These are phyloP conservation scores for Fusarium duplospermum DNA, from an alignment of 2,329 filamentous ascomycete genomes.

Conservation along the genomic window DNA sequence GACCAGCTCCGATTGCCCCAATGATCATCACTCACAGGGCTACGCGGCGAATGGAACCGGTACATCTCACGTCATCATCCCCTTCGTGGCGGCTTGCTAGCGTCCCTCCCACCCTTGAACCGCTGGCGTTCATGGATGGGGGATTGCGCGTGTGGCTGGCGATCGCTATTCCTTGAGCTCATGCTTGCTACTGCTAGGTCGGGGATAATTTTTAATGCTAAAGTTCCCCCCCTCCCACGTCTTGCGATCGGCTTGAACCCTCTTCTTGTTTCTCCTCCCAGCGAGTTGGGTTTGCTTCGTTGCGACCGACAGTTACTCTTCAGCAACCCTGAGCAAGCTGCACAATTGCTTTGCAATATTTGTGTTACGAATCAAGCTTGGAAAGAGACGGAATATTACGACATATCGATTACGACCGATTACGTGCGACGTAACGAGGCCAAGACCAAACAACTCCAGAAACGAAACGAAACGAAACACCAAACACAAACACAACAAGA, in stretches of 20 bases:
- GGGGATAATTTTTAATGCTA: conserved; percentile 7
- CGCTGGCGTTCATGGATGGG: conserved; percentile 11
- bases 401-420: not conserved
- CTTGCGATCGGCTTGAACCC: not conserved
- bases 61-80: conserved; percentile 43
- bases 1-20: conserved; percentile 1
- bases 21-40: not conserved
- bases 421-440: conserved; percentile 3
- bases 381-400: conserved; percentile 3
- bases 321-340: not conserved
- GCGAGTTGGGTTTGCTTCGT: conserved; percentile 7
- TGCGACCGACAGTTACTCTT: not conserved
- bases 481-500: conserved; percentile 3
- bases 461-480: conserved; percentile 26
- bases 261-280: not conserved
- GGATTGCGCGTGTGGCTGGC: conserved; percentile 16
- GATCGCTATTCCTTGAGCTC: not conserved
- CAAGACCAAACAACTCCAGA: not conserved
- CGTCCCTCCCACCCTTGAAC: not conserved
- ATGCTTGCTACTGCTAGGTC: not conserved
- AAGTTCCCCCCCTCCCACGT: conserved; percentile 1
- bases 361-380: not conserved
- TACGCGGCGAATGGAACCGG: conserved; percentile 22
- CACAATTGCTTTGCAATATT: not conserved
- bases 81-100: conserved; percentile 27